A percentile compares a stretch with the other conserved stretches of the same genome.
Evolutionary conservation across 1,284 basidiomycete genomes (phyloP).

Genomic region (Malassezia furfur): DNA sequence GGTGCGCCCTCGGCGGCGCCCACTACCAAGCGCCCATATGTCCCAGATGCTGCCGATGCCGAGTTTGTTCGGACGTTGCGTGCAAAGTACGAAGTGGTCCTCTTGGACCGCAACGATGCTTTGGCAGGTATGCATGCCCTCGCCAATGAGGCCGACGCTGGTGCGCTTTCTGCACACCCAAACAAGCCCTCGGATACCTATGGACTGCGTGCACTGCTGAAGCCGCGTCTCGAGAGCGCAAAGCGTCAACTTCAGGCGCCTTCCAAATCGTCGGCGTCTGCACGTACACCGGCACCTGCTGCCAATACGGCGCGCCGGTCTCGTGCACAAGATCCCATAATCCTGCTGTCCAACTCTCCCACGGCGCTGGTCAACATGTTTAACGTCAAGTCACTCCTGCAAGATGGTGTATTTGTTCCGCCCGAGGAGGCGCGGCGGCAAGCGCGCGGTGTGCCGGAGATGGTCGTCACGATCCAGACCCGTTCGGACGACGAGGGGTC

Average conservation of each 20-base stretch:
- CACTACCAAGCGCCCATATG: conserved; percentile 30
- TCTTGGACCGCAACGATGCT: conserved; percentile 34
- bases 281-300: conserved; percentile 8
- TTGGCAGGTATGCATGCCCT: conserved; percentile 20
- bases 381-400: conserved; percentile 86
- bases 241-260: conserved; percentile 19
- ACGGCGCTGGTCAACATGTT: conserved; percentile 94
- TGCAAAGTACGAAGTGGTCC: conserved; percentile 28
- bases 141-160: neutral
- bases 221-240: conserved; percentile 31
- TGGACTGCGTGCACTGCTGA: conserved; percentile 22
- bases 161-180: neutral
- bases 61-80: conserved; percentile 41
- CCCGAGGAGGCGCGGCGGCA: conserved; percentile 34
- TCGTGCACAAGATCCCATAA: conserved; percentile 62
- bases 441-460: conserved; percentile 31
- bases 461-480: conserved; percentile 37
- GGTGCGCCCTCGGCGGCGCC: neutral
- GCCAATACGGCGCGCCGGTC: conserved; percentile 22
- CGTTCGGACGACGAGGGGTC: conserved; percentile 18
- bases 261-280: conserved; percentile 17
- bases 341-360: conserved; percentile 89
- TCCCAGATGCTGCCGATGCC: conserved; percentile 33
- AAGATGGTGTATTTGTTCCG: conserved; percentile 66
- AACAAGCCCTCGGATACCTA: conserved; percentile 18